Evolutionary conservation across 1,284 basidiomycete genomes (phyloP), one percentile per base, ranked within the genome.

Genomic region (Pyrrhoderma lamaoense): DNA sequence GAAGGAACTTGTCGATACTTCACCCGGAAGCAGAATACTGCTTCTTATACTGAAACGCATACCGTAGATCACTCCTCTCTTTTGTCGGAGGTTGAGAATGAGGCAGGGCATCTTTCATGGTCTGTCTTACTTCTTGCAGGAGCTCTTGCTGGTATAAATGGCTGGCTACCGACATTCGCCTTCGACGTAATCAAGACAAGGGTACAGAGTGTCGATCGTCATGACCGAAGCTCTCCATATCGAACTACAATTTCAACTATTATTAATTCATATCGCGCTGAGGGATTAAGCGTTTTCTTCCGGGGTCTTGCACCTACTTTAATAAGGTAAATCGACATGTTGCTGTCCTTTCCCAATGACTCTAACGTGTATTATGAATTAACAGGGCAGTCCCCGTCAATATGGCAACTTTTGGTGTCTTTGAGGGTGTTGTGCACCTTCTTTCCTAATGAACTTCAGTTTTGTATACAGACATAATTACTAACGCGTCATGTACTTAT

Each of bases 131-230:
- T 92, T 53, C 51, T 84, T 18, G 86, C 89, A 7, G 89, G 89
- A n/a, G 90, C 81, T 1, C 63, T 86, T 1, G 89, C 89, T 0
- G 90, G 90, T 2, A 69, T 84, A 19, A 73, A 72, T 14, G 82
- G 84, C 2, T 89, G 85, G 85, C 35, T 79, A 1, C 74, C 71
- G 1, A 92, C 89, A 0, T 92, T 93, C 66, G 87, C 88, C 1
- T 72, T 92, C 51, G 90, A 93, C 61, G 85, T 92, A 3, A 74
- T 93, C 57, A 93, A 93, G 69, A 93, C 91, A 4, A 78, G 89
- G 1, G 79, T 93, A 60, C 90, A 94, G 65, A 77, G 77, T 25
- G 42, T 56, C 51, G 44, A 63, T 45, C 21, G 42, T 19, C 23
- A 47, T 55, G 21, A 43, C 54, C n/a, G 53, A 44, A 25, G 56